Conservation (phyloP, 768 basidiomycete species). For the Chiua virens region DNA sequence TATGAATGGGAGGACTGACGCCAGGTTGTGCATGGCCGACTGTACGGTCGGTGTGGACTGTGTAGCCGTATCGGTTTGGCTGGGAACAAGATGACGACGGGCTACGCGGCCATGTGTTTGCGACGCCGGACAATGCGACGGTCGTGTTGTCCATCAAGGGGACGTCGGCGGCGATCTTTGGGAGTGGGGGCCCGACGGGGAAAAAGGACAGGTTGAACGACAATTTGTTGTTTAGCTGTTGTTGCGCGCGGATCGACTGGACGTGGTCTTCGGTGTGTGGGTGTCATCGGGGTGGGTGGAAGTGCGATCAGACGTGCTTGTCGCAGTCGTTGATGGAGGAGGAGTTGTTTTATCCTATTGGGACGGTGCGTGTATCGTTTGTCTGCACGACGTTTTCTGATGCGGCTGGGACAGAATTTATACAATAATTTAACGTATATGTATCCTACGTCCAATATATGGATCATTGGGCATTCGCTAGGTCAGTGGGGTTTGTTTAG, state of each 20-base stretch:
- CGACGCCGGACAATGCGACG: constrained; percentile 77
- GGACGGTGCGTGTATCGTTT: constrained; percentile 52
- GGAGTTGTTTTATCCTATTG: constrained; percentile 86
- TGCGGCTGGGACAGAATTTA: constrained; percentile 57
- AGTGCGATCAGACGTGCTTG: constrained; percentile 79
- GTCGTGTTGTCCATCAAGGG: constrained; percentile 92
- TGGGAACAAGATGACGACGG: constrained; percentile 90
- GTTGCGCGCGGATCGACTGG: constrained; percentile 91
- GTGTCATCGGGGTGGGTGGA: constrained; percentile 78
- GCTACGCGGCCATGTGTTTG: constrained; percentile 90
- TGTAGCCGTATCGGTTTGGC: constrained; percentile 69
- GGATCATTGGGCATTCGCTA: constrained; percentile 79
- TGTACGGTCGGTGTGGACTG: no score
- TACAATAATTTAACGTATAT: constrained; percentile 93
- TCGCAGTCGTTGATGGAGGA: constrained; percentile 75
- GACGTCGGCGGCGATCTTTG: constrained; percentile 75
- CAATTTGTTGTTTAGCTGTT: constrained; percentile 90
- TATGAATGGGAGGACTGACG: background rate
- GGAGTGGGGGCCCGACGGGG: constrained; percentile 78
- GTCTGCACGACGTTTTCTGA: background rate
- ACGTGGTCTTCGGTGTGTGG: constrained; percentile 93
- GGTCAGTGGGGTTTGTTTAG: constrained; percentile 41
- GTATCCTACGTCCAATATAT: constrained; percentile 89
- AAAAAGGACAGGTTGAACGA: constrained; percentile 94
- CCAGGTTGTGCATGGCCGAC: background rate